Percentiles rank a stretch among this genome's conserved stretches.
Evolutionary conservation across 352 stramenopile genomes (phyloP).

Genomic region (Globisporangium solare): DNA sequence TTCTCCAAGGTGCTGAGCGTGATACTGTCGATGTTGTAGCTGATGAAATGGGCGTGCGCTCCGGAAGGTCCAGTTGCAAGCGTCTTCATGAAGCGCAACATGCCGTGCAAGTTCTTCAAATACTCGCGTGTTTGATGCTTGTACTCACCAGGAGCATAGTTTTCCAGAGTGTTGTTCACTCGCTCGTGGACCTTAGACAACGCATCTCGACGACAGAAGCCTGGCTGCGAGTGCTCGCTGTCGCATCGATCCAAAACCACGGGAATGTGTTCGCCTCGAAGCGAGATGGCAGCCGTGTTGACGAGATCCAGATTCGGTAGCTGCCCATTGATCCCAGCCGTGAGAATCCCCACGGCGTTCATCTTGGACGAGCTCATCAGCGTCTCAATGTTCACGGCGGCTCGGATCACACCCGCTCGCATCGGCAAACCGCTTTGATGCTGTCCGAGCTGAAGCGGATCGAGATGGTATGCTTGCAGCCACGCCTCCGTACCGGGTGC

Average conservation of each 20-base stretch:
- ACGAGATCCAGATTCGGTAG: conserved; percentile 85
- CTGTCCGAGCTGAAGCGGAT: conserved; percentile 27
- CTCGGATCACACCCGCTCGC: conserved; percentile 73
- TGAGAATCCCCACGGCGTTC: conserved; percentile 50
- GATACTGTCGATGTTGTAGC: conserved; percentile 85
- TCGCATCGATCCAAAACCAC: conserved; percentile 44
- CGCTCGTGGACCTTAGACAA: conserved; percentile 8
- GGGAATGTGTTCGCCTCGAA: conserved; percentile 39
- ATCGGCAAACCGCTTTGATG: conserved; percentile 37
- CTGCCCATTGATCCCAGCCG: conserved; percentile 75
- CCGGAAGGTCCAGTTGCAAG: conserved; percentile 57
- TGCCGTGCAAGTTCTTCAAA: conserved; percentile 44
- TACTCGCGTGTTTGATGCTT: conserved; percentile 32
- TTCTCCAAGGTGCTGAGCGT: conserved; percentile 42
- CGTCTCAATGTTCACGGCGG: conserved; percentile 71
- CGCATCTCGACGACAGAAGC: conserved; percentile 7
- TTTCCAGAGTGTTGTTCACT: conserved; percentile 2
- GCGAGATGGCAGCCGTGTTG: conserved; percentile 62
- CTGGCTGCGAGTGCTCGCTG: conserved; percentile 9
- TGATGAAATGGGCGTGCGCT: conserved; percentile 72
- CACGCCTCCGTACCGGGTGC: conserved; percentile 63
- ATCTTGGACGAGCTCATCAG: conserved; percentile 20
- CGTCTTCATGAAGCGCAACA: conserved; percentile 82
- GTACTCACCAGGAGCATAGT: conserved; percentile 12
- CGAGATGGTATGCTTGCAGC: conserved; percentile 65